Evolutionary conservation across 1,284 basidiomycete genomes (phyloP).

Genomic region (Cystobasidiaceae sp.): DNA sequence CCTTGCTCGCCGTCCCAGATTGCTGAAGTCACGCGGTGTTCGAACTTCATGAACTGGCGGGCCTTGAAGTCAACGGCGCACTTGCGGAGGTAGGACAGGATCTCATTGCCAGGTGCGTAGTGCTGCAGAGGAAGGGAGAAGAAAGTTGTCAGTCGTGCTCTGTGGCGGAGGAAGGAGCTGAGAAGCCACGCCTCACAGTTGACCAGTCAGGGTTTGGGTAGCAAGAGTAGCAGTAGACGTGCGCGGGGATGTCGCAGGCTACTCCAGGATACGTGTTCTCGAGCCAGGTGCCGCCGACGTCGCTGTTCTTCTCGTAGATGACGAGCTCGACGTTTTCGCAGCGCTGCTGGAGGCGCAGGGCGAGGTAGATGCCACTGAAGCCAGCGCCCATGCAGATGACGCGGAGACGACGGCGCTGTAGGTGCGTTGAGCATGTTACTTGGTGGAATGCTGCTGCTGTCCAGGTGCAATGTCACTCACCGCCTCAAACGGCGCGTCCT

Average conservation of each 20-base stretch:
- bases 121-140: background rate
- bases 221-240: slow-evolving; percentile 18
- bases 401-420: slow-evolving; percentile 28
- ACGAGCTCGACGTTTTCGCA: slow-evolving; percentile 35
- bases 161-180: too few relatives aligned
- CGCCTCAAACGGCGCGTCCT: slow-evolving; percentile 25
- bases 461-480: slow-evolving; percentile 8
- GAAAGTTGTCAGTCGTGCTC: background rate
- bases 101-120: slow-evolving; percentile 41
- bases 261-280: slow-evolving; percentile 41
- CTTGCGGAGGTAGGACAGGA: slow-evolving; percentile 40
- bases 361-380: slow-evolving; percentile 36
- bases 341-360: slow-evolving; percentile 26
- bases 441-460: too few relatives aligned
- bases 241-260: slow-evolving; percentile 26
- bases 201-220: slow-evolving; percentile 11
- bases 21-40: slow-evolving; percentile 38
- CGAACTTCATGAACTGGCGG: slow-evolving; percentile 38
- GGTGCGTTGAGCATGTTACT: too few relatives aligned
- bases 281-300: slow-evolving; percentile 38
- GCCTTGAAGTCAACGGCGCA: slow-evolving; percentile 39
- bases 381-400: slow-evolving; percentile 39
- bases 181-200: too few relatives aligned
- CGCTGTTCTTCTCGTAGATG: slow-evolving; percentile 35
- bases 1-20: slow-evolving; percentile 39